These are phyloP conservation scores for Fusarium ramigenum DNA, from an alignment of 2,329 filamentous ascomycete species.

Conservation along the genomic window DNA sequence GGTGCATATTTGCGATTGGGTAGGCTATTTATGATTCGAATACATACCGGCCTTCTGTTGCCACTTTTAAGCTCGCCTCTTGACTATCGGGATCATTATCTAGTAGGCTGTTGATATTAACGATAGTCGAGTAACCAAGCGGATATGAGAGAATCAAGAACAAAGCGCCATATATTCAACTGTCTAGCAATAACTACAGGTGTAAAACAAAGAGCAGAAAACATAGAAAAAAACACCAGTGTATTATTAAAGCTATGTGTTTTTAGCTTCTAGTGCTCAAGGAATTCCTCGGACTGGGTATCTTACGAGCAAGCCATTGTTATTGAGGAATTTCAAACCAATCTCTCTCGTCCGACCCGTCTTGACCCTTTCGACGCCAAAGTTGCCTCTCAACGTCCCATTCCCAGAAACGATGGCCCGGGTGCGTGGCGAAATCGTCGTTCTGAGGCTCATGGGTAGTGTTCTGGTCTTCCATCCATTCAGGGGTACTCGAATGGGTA, in stretches of 20 bases:
- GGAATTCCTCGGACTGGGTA: background rate
- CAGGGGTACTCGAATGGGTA: background rate
- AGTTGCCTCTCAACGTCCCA: conserved; percentile 20
- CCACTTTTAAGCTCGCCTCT: background rate
- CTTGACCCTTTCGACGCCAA: conserved; percentile 8
- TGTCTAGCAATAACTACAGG: background rate
- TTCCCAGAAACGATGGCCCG: conserved; percentile 13
- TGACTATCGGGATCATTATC: background rate
- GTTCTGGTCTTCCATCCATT: background rate
- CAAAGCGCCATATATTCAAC: background rate
- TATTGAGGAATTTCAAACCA: conserved; percentile 20
- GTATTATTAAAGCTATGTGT: background rate
- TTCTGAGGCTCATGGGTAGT: background rate
- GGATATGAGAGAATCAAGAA: background rate
- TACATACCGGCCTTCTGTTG: background rate
- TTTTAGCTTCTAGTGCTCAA: background rate
- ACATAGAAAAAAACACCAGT: background rate
- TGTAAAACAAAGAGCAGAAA: background rate
- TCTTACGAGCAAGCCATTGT: conserved; percentile 1
- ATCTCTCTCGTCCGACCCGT: conserved; percentile 6
- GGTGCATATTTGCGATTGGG: conserved; percentile 25
- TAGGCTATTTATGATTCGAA: conserved; percentile 2
- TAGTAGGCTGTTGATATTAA: background rate
- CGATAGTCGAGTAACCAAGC: background rate
- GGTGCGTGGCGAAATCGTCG: conserved; percentile 14